Percentiles rank a stretch among this genome's conserved stretches.
These are phyloP conservation scores for Boletus sensibilis DNA, from an alignment of 768 basidiomycete genomes.

Conservation along the genomic window DNA sequence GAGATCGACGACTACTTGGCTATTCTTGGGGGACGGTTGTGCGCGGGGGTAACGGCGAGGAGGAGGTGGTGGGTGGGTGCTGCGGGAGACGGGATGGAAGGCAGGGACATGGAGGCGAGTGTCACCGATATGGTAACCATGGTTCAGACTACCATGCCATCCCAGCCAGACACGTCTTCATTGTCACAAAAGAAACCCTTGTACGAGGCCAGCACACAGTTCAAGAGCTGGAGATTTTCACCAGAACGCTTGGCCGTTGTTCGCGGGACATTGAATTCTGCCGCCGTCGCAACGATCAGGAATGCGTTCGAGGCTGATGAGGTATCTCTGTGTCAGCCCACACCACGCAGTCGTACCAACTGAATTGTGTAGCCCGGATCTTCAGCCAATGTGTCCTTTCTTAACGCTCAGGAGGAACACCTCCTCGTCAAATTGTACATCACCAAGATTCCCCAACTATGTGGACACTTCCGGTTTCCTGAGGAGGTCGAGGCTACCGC, in stretches of 20 bases:
- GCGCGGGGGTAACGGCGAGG: too few relatives aligned
- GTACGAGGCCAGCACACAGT: conserved; percentile 81
- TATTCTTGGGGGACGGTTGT: too few relatives aligned
- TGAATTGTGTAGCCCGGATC: conserved; percentile 61
- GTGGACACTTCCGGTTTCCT: conserved; percentile 81
- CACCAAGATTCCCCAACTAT: conserved; percentile 81
- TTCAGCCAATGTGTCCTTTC: conserved; percentile 67
- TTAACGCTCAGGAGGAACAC: conserved; percentile 77
- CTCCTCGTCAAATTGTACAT: conserved; percentile 87
- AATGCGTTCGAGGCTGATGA: conserved; percentile 75
- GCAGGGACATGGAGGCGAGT: too few relatives aligned
- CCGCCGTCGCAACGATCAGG: conserved; percentile 75
- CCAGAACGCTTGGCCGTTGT: conserved; percentile 56
- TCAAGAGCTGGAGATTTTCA: conserved; percentile 88
- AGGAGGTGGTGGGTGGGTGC: too few relatives aligned
- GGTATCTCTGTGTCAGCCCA: conserved; percentile 42
- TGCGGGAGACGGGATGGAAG: too few relatives aligned
- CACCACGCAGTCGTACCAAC: neutral
- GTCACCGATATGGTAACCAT: too few relatives aligned
- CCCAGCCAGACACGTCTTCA: neutral
- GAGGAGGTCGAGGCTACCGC: conserved; percentile 95
- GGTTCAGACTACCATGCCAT: neutral
- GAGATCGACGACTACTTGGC: too few relatives aligned
- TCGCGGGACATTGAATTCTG: conserved; percentile 67
- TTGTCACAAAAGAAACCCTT: conserved; percentile 38